phyloP scores from a whole-genome alignment of 495 filamentous ascomycete species.

The Parathielavia hyrcaniae region DNA sequence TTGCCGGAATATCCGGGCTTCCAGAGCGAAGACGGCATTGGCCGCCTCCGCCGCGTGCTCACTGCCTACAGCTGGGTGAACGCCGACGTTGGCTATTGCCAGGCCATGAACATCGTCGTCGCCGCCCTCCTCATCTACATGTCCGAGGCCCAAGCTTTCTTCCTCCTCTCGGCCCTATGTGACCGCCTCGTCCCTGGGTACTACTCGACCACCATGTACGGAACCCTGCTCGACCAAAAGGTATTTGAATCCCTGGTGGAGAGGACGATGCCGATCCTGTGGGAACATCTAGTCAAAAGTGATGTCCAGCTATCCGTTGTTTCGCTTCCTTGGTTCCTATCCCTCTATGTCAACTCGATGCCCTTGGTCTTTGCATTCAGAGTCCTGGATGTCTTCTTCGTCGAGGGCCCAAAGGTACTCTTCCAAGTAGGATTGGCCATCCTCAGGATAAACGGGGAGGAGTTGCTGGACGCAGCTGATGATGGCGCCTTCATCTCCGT shows the following conservation, averaged over 20 bases:
- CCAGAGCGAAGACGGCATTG: conserved; percentile 93
- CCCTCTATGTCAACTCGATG: conserved; percentile 98
- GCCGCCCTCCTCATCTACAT: conserved; percentile 96
- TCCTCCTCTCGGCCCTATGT: conserved; percentile 83
- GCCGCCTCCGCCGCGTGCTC: conserved; percentile 76
- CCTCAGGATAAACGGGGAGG: conserved; percentile 94
- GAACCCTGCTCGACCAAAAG: conserved; percentile 89
- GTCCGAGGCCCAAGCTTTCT: conserved; percentile 95
- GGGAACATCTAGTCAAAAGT: conserved; percentile 91
- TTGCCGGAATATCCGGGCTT: conserved; percentile 95
- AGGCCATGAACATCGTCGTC: conserved; percentile 99
- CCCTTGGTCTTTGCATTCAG: conserved; percentile 94
- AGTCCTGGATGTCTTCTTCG: conserved; percentile 94
- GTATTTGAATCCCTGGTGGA: conserved; percentile 97
- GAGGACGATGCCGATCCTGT: conserved; percentile 96
- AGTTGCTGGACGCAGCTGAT: conserved; percentile 89
- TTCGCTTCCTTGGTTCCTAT: conserved; percentile 95
- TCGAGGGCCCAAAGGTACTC: conserved; percentile 93
- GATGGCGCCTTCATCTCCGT: conserved; percentile 96
- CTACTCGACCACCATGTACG: conserved; percentile 98
- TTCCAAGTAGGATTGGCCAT: conserved; percentile 97
- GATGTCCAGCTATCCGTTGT: conserved; percentile 99
- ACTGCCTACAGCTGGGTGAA: conserved; percentile 97
- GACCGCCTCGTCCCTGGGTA: conserved; percentile 92
- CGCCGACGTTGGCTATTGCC: conserved; percentile 91